Percentiles rank a stretch among this genome's conserved stretches.
These are phyloP conservation scores for Saturnispora halmiae DNA, from an alignment of 805 yeast species.

Conservation along the genomic window DNA sequence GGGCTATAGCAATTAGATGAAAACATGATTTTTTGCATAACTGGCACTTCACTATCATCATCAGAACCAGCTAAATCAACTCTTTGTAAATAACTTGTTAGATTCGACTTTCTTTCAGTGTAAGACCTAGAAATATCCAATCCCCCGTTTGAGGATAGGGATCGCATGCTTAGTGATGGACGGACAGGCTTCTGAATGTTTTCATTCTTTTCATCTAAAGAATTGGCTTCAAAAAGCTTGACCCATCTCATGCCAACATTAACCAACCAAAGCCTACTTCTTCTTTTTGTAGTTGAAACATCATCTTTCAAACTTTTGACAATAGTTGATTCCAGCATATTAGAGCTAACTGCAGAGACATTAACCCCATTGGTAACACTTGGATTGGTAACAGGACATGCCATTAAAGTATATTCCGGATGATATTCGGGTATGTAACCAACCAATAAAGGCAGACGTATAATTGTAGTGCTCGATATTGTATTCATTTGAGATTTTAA, in stretches of 20 bases:
- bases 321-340: slow-evolving; percentile 34
- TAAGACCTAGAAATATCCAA: slow-evolving; percentile 3
- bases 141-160: slow-evolving; percentile 5
- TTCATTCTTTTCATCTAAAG: neutral
- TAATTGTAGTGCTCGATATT: slow-evolving; percentile 6
- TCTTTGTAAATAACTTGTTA: slow-evolving; percentile 5
- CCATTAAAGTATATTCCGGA: slow-evolving; percentile 42
- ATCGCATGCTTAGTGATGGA: slow-evolving; percentile 5
- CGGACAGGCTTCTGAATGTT: neutral
- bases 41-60: slow-evolving; percentile 2
- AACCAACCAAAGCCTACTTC: slow-evolving; percentile 16
- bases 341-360: slow-evolving; percentile 23
- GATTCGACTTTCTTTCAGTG: slow-evolving; percentile 5
- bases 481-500: slow-evolving; percentile 6
- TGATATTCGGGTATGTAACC: slow-evolving; percentile 42
- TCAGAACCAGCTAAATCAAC: neutral
- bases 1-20: slow-evolving; percentile 1
- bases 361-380: slow-evolving; percentile 5
- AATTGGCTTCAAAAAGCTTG: slow-evolving; percentile 16
- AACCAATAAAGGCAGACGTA: slow-evolving; percentile 21
- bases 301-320: slow-evolving; percentile 41
- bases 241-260: slow-evolving; percentile 24
- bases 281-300: slow-evolving; percentile 16
- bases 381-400: slow-evolving; percentile 33
- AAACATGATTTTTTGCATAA: slow-evolving; percentile 9